phyloP scores from a whole-genome alignment of 73 alveolate species.

The Symbiodinium natans region DNA sequence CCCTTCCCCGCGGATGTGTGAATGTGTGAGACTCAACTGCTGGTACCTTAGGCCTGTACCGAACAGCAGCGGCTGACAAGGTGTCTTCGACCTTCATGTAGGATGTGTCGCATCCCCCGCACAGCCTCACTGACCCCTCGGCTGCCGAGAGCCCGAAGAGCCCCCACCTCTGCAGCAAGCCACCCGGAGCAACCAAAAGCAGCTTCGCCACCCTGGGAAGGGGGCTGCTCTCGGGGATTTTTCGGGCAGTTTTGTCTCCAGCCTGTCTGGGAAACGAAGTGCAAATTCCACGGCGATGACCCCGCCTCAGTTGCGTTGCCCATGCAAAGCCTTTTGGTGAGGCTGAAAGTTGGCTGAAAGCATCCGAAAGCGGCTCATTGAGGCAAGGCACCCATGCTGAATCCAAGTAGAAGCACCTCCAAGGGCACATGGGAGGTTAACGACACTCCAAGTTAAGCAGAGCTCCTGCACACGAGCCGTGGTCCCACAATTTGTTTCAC shows the following conservation, averaged over 20 bases:
- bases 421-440: no score
- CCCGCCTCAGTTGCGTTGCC: constrained; percentile 25
- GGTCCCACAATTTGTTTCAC: no score
- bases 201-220: constrained; percentile 42
- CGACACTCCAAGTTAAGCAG: no score
- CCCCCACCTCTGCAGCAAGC: constrained; percentile 63
- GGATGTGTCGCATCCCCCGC: no score
- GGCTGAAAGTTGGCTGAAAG: no score
- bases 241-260: neutral
- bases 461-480: no score
- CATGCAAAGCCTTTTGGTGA: no score
- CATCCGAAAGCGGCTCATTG: neutral
- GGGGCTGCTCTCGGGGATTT: neutral
- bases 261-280: constrained; percentile 61
- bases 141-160: no score
- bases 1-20: no score
- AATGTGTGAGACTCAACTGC: no score
- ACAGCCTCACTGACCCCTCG: no score
- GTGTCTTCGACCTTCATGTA: constrained; percentile 89
- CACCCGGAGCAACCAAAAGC: constrained; percentile 90
- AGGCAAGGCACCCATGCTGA: constrained; percentile 82
- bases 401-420: constrained; percentile 68
- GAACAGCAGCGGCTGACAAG: constrained; percentile 65
- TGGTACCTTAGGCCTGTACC: constrained; percentile 8
- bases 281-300: constrained; percentile 65